phyloP scores from a whole-genome alignment of 148 eudicot species.

The Vaccinium darrowii region DNA sequence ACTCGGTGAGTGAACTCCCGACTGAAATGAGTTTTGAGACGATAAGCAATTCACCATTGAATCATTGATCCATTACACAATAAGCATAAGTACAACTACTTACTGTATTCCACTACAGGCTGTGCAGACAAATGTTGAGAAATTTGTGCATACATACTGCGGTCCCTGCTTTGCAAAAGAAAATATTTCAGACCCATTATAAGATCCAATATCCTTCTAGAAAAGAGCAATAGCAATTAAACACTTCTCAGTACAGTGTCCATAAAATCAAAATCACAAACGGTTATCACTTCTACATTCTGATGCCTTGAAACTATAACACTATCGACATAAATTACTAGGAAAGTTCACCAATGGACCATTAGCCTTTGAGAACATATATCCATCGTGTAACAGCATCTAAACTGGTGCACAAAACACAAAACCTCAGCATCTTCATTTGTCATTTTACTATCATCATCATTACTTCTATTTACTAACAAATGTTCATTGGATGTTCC shows the following conservation, averaged over 20 bases:
- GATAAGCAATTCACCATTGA: background rate
- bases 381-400: background rate
- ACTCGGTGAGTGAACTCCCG: constrained; percentile 98
- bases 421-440: background rate
- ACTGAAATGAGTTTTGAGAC: constrained; percentile 39
- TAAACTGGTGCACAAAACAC: background rate
- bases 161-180: constrained; percentile 66
- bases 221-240: background rate
- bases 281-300: background rate
- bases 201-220: background rate
- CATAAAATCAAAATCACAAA: too few relatives aligned
- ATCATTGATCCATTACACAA: background rate
- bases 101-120: constrained; percentile 95
- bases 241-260: background rate
- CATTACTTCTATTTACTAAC: background rate
- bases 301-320: background rate
- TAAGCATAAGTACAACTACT: constrained; percentile 32
- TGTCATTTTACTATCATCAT: background rate
- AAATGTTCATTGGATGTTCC: background rate
- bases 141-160: constrained; percentile 89
- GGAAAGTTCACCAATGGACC: background rate
- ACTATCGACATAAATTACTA: background rate
- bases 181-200: background rate
- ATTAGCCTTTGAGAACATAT: background rate
- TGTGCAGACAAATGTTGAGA: constrained; percentile 92